A percentile compares a stretch with the other conserved stretches of the same genome.
Evolutionary conservation across 192 early-diverging fungal genomes (phyloP).

Genomic region (Chytriomyces sp.): DNA sequence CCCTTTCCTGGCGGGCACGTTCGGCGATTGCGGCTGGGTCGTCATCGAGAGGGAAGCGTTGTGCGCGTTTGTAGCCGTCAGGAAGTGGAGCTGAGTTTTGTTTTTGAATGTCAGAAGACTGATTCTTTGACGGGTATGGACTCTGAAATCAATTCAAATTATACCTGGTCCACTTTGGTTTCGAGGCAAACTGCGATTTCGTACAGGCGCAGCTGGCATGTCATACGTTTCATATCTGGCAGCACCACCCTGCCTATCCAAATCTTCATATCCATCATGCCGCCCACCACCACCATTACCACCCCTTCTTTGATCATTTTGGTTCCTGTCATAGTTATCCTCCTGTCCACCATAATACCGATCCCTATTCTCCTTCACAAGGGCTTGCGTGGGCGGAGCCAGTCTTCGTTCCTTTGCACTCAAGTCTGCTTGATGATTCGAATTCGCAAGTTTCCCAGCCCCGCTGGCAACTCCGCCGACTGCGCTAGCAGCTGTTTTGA

Average conservation of each 20-base stretch:
- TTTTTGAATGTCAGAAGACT: neutral
- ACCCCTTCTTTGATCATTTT: neutral
- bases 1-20: neutral
- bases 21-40: neutral
- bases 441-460: neutral
- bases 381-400: neutral
- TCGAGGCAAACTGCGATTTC: neutral
- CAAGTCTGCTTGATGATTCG: neutral
- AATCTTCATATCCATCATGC: neutral
- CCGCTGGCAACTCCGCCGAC: neutral
- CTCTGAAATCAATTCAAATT: too few relatives aligned
- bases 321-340: neutral
- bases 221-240: neutral
- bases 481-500: neutral
- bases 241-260: neutral
- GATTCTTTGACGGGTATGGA: too few relatives aligned
- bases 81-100: neutral
- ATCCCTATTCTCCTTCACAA: neutral
- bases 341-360: conserved; percentile 1
- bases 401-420: neutral
- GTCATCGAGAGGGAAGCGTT: conserved; percentile 9
- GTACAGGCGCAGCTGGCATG: neutral
- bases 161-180: conserved; percentile 13
- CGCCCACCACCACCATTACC: neutral
- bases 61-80: conserved; percentile 1